These are phyloP conservation scores for Rubroboletus satanas DNA, from an alignment of 768 basidiomycete species.

Conservation along the genomic window DNA sequence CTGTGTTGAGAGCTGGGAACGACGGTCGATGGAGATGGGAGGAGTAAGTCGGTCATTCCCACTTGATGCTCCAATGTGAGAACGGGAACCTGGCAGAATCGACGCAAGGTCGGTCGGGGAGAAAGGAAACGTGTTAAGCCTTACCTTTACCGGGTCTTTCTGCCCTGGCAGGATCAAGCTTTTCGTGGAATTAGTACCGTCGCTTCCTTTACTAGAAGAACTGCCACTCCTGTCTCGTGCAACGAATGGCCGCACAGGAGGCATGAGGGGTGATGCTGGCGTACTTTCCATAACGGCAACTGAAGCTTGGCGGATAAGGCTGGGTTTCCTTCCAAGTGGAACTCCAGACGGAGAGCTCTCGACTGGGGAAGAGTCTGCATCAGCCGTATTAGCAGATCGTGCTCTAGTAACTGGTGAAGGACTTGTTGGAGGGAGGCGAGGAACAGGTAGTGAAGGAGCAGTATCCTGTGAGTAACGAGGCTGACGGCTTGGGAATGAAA, in stretches of 20 bases:
- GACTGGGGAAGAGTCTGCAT: constrained; percentile 16
- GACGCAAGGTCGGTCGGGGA: neutral
- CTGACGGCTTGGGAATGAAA: constrained; percentile 56
- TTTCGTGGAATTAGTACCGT: constrained; percentile 27
- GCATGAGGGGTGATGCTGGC: constrained; percentile 35
- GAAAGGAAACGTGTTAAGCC: neutral
- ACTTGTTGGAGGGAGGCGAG: constrained; percentile 26
- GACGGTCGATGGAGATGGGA: constrained; percentile 63
- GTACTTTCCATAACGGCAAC: constrained; percentile 53
- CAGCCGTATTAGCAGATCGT: constrained; percentile 32
- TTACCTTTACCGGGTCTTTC: constrained; percentile 72
- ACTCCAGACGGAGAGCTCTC: constrained; percentile 9
- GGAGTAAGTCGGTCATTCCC: constrained; percentile 64
- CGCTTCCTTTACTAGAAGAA: constrained; percentile 39
- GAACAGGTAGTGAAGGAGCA: constrained; percentile 28
- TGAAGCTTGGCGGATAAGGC: constrained; percentile 47
- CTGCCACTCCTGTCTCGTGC: constrained; percentile 47
- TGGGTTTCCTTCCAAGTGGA: constrained; percentile 32
- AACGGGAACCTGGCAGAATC: constrained; percentile 50
- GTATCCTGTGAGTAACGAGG: constrained; percentile 56
- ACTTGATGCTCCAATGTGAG: constrained; percentile 67
- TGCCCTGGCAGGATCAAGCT: constrained; percentile 51
- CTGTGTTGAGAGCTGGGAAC: constrained; percentile 37
- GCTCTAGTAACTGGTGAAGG: constrained; percentile 33
- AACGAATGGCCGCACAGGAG: constrained; percentile 47